Conservation (phyloP, 805 yeast genomes). For the Groenewaldozyma tartarivorans region DNA sequence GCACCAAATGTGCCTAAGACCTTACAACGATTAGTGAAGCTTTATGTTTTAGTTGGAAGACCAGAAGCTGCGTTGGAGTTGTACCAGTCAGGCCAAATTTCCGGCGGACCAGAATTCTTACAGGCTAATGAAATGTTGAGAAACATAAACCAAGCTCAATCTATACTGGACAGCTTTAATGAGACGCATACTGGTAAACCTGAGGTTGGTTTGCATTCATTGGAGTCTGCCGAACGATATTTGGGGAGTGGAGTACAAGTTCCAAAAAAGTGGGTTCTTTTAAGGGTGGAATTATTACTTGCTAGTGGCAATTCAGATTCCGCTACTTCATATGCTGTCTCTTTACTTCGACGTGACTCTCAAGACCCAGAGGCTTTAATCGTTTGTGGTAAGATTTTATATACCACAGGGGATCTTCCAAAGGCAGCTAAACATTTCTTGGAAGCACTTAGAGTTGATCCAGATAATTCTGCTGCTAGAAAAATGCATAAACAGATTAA, state of each 20-base stretch:
- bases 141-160: conserved; percentile 26
- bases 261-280: conserved; percentile 29
- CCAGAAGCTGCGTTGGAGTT: conserved; percentile 27
- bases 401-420: conserved; percentile 30
- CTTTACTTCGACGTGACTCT: conserved; percentile 27
- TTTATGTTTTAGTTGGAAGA: conserved; percentile 26
- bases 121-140: conserved; percentile 29
- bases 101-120: conserved; percentile 17
- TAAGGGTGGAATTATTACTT: conserved; percentile 23
- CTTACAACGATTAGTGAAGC: conserved; percentile 28
- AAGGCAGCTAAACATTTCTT: conserved; percentile 30
- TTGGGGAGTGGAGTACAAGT: conserved; percentile 26
- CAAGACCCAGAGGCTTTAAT: conserved; percentile 32
- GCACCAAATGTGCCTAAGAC: conserved; percentile 28
- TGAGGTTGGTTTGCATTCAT: conserved; percentile 25
- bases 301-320: conserved; percentile 25
- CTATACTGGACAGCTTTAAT: conserved; percentile 18
- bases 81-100: conserved; percentile 16
- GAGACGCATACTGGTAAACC: conserved; percentile 11
- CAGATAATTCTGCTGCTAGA: conserved; percentile 30
- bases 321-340: conserved; percentile 30
- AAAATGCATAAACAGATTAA: conserved; percentile 22
- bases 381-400: conserved; percentile 28
- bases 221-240: conserved; percentile 29
- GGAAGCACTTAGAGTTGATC: conserved; percentile 34